A percentile compares a stretch with the other conserved stretches of the same genome.
phyloP scores from a whole-genome alignment of 805 yeast species.

The Saccharomycopsis fibuligera region DNA sequence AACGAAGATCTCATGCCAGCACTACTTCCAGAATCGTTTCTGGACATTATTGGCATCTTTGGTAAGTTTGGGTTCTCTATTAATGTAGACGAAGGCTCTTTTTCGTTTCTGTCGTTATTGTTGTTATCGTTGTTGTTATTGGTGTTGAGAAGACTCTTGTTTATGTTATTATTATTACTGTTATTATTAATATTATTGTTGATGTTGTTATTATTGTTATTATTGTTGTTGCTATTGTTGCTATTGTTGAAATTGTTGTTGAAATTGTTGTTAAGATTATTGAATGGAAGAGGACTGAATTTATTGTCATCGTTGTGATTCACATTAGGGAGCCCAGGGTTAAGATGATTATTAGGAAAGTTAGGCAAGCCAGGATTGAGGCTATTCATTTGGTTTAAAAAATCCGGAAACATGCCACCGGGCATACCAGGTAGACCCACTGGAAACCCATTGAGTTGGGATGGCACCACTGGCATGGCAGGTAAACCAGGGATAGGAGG shows the following conservation, averaged over 20 bases:
- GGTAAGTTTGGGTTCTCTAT: conserved; percentile 10
- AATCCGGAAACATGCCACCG: not conserved
- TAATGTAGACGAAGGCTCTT: not conserved
- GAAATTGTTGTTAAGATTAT: not conserved
- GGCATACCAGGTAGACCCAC: not conserved
- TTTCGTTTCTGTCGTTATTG: not conserved
- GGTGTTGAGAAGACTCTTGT: too few species aligned
- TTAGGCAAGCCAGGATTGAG: conserved; percentile 2
- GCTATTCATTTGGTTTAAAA: conserved; percentile 2
- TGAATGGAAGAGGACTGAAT: not conserved
- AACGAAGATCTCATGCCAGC: too few species aligned
- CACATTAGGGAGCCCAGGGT: not conserved
- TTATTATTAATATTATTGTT: not conserved
- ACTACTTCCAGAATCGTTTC: not conserved
- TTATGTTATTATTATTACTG: not conserved
- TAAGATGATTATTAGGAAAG: not conserved
- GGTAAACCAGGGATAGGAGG: conserved; percentile 23
- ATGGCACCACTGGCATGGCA: conserved; percentile 25
- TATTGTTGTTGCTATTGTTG: not conserved
- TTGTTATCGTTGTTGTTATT: not conserved
- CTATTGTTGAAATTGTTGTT: not conserved
- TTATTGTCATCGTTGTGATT: not conserved
- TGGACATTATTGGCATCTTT: conserved; percentile 7
- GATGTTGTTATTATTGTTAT: not conserved
- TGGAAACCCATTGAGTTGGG: conserved; percentile 6